Conservation (phyloP, 441 rosid genomes). For the Melastoma candidum region DNA sequence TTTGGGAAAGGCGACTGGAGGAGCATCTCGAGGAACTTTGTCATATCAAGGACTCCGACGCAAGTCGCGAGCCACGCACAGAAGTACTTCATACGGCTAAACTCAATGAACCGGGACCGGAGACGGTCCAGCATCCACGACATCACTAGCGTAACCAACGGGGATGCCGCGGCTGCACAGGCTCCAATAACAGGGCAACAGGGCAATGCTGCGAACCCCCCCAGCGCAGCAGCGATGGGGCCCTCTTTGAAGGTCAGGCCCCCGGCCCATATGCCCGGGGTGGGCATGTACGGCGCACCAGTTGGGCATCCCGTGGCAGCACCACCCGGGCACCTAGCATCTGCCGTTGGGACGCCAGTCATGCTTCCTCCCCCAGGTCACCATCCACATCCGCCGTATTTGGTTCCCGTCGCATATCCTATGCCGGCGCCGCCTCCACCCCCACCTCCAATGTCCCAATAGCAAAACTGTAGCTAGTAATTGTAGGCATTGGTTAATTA, state of each 20-base stretch:
- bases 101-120: conserved; percentile 57
- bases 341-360: conserved; percentile 80
- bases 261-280: conserved; percentile 35
- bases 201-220: conserved; percentile 23
- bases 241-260: conserved; percentile 32
- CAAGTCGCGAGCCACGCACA: conserved; percentile 77
- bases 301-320: conserved; percentile 61
- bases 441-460: conserved; percentile 43
- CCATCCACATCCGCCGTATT: conserved; percentile 41
- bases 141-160: conserved; percentile 41
- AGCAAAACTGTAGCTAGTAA: not conserved
- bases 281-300: conserved; percentile 62
- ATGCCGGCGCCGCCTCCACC: conserved; percentile 20
- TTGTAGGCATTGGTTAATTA: too few species aligned
- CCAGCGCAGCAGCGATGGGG: conserved; percentile 23
- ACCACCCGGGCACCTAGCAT: conserved; percentile 48
- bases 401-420: conserved; percentile 59
- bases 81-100: conserved; percentile 56
- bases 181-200: conserved; percentile 46
- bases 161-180: conserved; percentile 22
- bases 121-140: conserved; percentile 65
- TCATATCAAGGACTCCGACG: conserved; percentile 59
- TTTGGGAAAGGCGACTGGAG: conserved; percentile 77
- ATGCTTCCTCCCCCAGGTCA: conserved; percentile 61
- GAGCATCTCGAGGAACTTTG: conserved; percentile 62